phyloP scores from a whole-genome alignment of 2,329 filamentous ascomycete species.

The Ophiostoma tasmaniense region DNA sequence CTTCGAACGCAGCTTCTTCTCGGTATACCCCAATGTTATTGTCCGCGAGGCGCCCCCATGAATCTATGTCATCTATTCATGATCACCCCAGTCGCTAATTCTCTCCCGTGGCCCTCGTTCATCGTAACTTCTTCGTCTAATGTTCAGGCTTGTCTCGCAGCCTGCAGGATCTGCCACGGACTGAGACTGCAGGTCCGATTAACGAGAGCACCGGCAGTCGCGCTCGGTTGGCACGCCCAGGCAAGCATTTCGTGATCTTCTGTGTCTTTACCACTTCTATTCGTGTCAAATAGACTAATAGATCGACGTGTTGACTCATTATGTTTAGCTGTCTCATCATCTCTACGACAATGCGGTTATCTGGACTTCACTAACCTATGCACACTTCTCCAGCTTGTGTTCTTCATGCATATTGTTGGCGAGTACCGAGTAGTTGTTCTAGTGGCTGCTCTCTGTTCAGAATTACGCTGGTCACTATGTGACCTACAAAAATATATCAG shows the following conservation, averaged over 20 bases:
- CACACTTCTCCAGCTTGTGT: neutral
- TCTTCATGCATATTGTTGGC: neutral
- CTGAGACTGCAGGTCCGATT: constrained; percentile 11
- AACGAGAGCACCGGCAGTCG: neutral
- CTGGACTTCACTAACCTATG: too few species aligned
- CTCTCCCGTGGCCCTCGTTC: neutral
- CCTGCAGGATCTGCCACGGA: constrained; percentile 16
- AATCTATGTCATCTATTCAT: neutral
- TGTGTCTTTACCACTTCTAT: neutral
- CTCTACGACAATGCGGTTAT: neutral
- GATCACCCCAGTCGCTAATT: neutral
- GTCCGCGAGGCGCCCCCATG: neutral
- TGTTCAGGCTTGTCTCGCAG: neutral
- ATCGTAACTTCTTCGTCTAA: neutral
- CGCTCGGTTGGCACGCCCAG: neutral
- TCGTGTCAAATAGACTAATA: neutral
- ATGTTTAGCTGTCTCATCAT: neutral
- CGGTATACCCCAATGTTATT: constrained; percentile 15
- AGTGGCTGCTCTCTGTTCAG: neutral
- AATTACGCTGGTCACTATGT: too few species aligned
- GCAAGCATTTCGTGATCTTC: neutral
- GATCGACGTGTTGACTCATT: neutral
- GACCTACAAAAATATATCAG: neutral
- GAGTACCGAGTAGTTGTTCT: neutral
- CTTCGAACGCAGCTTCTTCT: neutral